Base-by-base conservation (phyloP, 192 early-diverging fungal species). In the Entrophospora sp. region DNA sequence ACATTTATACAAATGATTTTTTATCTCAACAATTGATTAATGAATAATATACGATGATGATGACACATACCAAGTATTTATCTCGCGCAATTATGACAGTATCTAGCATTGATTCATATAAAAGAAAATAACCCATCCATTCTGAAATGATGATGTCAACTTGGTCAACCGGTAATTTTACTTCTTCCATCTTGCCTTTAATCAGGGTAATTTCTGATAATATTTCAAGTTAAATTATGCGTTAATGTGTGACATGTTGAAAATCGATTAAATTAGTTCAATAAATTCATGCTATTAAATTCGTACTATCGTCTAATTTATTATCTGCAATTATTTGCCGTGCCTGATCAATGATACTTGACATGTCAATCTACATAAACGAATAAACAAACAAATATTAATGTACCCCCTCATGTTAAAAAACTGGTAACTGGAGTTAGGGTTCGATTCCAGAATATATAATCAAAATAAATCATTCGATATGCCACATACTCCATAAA, bases 81-180 rank as follows among this genome's bases (percentile, higher is more conserved):
- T 94, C 89, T 52, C 92, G 81, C 5, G 92, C 92, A 27, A 83
- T 80, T 27, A 94, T 72, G 18, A 94, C 92, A 2, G 90, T 91
- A 71, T 94, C 92, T 59, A 94, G 75, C 92, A 94, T 94, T 59
- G 88, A 88, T 71, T 94, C 92, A 74, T 87, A 94, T 30, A 94
- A 73, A 24, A 93, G 77, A 69, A 93, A 93, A 73, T 93, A 93
- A 12, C 91, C 91, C 92, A 94, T 94, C 92, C 92, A 94, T 70
- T 94, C 92, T 2, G 89, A 91, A 7, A 94, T 81, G 69, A 94
- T 92, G 31, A 91, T 86, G 52, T 94, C 92, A 12, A 94, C 92
- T 20, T 77, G 73, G 30, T 79, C 70, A 7, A 90, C 89, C 12
- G 92, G 92, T 2, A 94, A 71, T 30, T 71, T 70, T 53, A 92